Conservation (phyloP, 2,329 filamentous ascomycete species). For the Pseudogymnoascus sp. region DNA sequence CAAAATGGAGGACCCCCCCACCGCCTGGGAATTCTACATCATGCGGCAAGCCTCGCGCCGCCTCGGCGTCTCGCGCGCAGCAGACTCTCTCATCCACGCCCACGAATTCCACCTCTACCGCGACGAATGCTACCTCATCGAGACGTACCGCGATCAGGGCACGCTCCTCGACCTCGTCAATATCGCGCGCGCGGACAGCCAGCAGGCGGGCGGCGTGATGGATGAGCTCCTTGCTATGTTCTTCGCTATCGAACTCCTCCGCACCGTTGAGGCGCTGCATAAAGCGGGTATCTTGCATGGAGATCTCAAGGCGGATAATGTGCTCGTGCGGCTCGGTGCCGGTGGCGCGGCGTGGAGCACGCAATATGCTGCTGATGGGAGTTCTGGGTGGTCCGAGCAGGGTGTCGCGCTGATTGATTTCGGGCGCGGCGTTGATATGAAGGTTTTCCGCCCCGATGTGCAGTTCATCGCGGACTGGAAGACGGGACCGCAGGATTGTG, state of each 20-base stretch:
- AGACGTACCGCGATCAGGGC: conserved; percentile 81
- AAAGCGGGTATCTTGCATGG: conserved; percentile 73
- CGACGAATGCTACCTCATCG: conserved; percentile 81
- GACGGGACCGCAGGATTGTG: conserved; percentile 76
- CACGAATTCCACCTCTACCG: conserved; percentile 88
- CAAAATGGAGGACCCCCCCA: conserved; percentile 87
- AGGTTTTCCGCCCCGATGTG: conserved; percentile 64
- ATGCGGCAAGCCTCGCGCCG: conserved; percentile 74
- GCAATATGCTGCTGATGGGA: conserved; percentile 64
- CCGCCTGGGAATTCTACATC: conserved; percentile 94
- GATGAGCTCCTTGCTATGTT: conserved; percentile 93
- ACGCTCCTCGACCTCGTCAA: conserved; percentile 95
- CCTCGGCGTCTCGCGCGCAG: conserved; percentile 63
- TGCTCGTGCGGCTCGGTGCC: conserved; percentile 70
- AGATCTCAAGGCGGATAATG: conserved; percentile 93
- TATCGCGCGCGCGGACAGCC: conserved; percentile 61
- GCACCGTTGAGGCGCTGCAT: conserved; percentile 83
- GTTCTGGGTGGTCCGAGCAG: conserved; percentile 67
- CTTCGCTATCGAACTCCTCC: conserved; percentile 82
- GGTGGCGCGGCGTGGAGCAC: conserved; percentile 41
- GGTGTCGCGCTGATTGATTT: conserved; percentile 90
- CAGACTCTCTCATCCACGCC: conserved; percentile 69
- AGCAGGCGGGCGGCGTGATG: conserved; percentile 55
- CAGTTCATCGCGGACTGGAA: conserved; percentile 96
- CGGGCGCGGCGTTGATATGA: conserved; percentile 89